Conservation (phyloP, 1,284 basidiomycete species). For the Cutaneotrichosporon spelunceum region DNA sequence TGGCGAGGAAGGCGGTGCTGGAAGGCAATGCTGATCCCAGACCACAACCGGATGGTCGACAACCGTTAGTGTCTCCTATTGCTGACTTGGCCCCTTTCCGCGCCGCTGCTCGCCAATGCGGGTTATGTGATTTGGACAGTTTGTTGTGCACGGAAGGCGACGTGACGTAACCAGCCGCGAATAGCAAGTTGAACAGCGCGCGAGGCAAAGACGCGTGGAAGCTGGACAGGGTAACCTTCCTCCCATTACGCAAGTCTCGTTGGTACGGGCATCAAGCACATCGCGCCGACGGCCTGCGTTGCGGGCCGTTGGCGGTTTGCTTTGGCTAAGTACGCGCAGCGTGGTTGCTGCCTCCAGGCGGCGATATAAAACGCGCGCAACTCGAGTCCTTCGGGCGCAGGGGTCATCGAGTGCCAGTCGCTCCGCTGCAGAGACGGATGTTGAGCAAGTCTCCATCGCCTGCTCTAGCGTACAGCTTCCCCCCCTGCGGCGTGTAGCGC, state of each 20-base stretch:
- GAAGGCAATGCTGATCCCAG: constrained; percentile 20
- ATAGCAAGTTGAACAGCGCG: constrained; percentile 5
- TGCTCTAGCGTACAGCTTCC: not conserved
- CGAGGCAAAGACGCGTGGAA: not conserved
- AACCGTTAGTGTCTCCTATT: constrained; percentile 79
- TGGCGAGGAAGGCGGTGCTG: not conserved
- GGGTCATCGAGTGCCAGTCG: not conserved
- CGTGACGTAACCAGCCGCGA: constrained; percentile 3
- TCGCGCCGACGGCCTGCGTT: not conserved
- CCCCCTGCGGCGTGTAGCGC: not conserved
- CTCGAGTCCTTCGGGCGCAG: constrained; percentile 4
- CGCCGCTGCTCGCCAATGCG: constrained; percentile 19
- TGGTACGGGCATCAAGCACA: not conserved
- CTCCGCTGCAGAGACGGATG: constrained; percentile 5
- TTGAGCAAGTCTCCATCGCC: constrained; percentile 5
- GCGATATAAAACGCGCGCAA: not conserved
- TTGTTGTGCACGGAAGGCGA: not conserved
- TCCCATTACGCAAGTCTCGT: constrained; percentile 2
- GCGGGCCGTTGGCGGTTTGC: not conserved
- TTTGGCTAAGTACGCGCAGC: not conserved
- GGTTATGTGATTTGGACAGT: not conserved
- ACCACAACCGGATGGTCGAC: constrained; percentile 99
- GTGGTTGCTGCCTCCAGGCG: not conserved
- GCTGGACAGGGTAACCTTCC: not conserved
- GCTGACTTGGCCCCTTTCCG: constrained; percentile 16